A percentile compares a stretch with the other conserved stretches of the same genome.
phyloP scores from a whole-genome alignment of 768 basidiomycete genomes.

The Hysterangium stoloniferum region DNA sequence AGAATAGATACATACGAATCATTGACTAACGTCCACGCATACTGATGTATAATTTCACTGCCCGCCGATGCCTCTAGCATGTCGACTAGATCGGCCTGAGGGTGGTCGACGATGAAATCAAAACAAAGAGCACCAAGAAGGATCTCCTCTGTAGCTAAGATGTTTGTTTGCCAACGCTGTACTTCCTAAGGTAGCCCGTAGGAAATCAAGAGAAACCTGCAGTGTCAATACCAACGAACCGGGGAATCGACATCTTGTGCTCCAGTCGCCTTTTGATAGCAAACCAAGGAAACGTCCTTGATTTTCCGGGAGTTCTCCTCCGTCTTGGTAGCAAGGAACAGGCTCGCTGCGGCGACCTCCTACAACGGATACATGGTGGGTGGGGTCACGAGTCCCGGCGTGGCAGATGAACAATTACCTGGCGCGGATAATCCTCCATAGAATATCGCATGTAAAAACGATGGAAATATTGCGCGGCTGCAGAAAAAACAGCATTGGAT shows the following conservation, averaged over 20 bases:
- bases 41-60: slow-evolving; percentile 40
- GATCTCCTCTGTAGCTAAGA: slow-evolving; percentile 69
- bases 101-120: slow-evolving; percentile 72
- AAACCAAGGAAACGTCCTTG: slow-evolving; percentile 74
- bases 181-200: slow-evolving; percentile 48
- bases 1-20: slow-evolving; percentile 61
- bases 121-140: slow-evolving; percentile 80
- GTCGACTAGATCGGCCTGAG: slow-evolving; percentile 69
- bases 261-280: slow-evolving; percentile 55
- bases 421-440: slow-evolving; percentile 73
- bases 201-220: slow-evolving; percentile 2
- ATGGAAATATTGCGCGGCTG: slow-evolving; percentile 87
- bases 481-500: slow-evolving; percentile 74
- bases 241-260: slow-evolving; percentile 41
- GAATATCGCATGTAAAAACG: slow-evolving; percentile 85
- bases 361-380: slow-evolving; percentile 21
- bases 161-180: slow-evolving; percentile 58
- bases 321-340: slow-evolving; percentile 87
- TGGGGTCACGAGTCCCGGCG: too few species aligned
- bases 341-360: slow-evolving; percentile 81
- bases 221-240: slow-evolving; percentile 6
- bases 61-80: slow-evolving; percentile 51
- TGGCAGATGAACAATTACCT: slow-evolving; percentile 39
- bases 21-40: slow-evolving; percentile 80
- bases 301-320: slow-evolving; percentile 85